These are phyloP conservation scores for Aciculosporium take DNA, from an alignment of 2,329 filamentous ascomycete species.

Conservation along the genomic window DNA sequence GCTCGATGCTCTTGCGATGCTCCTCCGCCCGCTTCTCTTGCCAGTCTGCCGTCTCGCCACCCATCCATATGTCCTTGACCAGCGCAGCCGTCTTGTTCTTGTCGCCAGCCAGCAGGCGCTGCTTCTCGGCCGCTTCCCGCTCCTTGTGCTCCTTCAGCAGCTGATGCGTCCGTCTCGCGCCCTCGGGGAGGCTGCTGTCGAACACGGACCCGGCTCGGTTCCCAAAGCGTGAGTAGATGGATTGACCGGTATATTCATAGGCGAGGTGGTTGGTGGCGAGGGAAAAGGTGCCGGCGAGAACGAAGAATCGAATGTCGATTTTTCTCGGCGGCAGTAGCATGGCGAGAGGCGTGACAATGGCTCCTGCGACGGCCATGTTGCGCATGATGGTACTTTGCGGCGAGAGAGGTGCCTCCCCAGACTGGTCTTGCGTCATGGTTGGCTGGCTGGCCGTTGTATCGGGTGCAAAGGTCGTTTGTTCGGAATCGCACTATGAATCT, in stretches of 20 bases:
- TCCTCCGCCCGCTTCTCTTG: slow-evolving; percentile 34
- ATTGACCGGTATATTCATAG: slow-evolving; percentile 41
- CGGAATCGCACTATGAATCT: no score
- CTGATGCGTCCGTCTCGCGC: slow-evolving; percentile 32
- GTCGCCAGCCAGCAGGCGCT: slow-evolving; percentile 15
- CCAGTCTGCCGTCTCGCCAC: slow-evolving; percentile 40
- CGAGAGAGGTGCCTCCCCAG: slow-evolving; percentile 15
- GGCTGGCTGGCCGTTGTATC: background rate
- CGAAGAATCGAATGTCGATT: slow-evolving; percentile 33
- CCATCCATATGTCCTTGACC: slow-evolving; percentile 43
- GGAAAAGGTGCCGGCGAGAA: slow-evolving; percentile 36
- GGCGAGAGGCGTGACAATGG: slow-evolving; percentile 31
- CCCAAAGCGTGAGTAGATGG: slow-evolving; percentile 33
- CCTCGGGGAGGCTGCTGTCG: slow-evolving; percentile 42
- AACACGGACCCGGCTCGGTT: slow-evolving; percentile 30
- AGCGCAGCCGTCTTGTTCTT: slow-evolving; percentile 18
- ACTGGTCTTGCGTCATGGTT: slow-evolving; percentile 16
- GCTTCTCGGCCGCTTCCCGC: slow-evolving; percentile 19
- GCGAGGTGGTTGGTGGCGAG: slow-evolving; percentile 41
- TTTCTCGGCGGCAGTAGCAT: slow-evolving; percentile 38
- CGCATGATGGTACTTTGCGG: slow-evolving; percentile 26
- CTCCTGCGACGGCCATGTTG: slow-evolving; percentile 32
- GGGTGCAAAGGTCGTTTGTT: no score
- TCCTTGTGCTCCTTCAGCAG: slow-evolving; percentile 32
- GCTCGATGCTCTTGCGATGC: slow-evolving; percentile 37